These are phyloP conservation scores for Plenodomus tracheiphilus DNA, from an alignment of 2,329 filamentous ascomycete species.

Conservation along the genomic window DNA sequence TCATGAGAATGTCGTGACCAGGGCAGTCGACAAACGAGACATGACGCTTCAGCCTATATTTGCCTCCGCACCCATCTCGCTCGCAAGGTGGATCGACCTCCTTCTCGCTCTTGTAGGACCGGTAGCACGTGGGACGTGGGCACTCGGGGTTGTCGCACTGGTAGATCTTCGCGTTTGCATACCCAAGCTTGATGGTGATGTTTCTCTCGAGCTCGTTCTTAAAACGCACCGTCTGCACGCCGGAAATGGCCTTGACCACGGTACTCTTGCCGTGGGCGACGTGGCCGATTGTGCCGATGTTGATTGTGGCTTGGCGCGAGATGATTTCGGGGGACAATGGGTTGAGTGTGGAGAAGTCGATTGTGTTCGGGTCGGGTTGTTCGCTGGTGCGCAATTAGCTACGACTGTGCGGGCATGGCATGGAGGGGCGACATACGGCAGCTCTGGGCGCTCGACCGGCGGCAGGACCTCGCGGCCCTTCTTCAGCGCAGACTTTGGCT, in stretches of 20 bases:
- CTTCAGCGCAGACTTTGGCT: constrained; percentile 82
- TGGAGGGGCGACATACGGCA: constrained; percentile 56
- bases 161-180: constrained; percentile 99
- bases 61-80: constrained; percentile 85
- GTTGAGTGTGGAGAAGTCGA: constrained; percentile 78
- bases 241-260: constrained; percentile 98
- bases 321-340: constrained; percentile 97
- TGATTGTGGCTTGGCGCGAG: constrained; percentile 95
- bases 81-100: constrained; percentile 97
- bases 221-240: constrained; percentile 97
- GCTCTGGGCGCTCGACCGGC: constrained; percentile 63
- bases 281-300: constrained; percentile 97
- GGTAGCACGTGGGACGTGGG: constrained; percentile 92
- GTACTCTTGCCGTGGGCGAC: constrained; percentile 99
- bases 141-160: constrained; percentile 92
- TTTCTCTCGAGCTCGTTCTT: constrained; percentile 99
- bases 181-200: constrained; percentile 99
- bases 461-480: constrained; percentile 64
- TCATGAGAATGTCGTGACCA: constrained; percentile 99
- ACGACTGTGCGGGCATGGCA: constrained; percentile 1
- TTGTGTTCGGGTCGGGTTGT: constrained; percentile 87
- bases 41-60: constrained; percentile 73
- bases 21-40: constrained; percentile 94
- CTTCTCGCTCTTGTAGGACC: constrained; percentile 98
- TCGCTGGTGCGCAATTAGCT: constrained; percentile 52